Evolutionary conservation across 257 asterid genomes (phyloP).

Genomic region (Solanum chmielewskii): DNA sequence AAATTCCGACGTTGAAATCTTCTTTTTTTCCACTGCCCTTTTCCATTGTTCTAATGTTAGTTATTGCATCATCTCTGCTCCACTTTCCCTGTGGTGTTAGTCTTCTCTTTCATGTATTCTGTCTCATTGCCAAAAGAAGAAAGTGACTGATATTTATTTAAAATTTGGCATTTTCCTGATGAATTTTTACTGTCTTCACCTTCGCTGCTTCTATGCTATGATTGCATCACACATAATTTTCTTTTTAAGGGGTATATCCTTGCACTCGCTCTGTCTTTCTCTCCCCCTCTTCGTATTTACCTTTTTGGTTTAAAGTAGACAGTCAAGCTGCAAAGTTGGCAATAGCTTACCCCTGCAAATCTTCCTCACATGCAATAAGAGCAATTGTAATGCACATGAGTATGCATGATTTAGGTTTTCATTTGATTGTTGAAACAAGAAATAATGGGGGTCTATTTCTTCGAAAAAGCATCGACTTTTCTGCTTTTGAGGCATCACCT

Average conservation of each 20-base stretch:
- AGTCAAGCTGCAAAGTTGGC: background rate
- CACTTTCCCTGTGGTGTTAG: background rate
- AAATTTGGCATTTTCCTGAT: background rate
- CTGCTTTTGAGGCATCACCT: background rate
- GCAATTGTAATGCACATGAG: background rate
- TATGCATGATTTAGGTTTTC: background rate
- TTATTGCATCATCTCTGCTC: background rate
- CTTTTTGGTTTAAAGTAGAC: background rate
- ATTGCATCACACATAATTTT: background rate
- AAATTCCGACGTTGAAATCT: background rate
- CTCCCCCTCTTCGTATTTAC: background rate
- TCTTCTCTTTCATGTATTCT: background rate
- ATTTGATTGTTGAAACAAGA: background rate
- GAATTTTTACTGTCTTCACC: background rate
- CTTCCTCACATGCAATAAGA: background rate
- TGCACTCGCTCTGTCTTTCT: background rate
- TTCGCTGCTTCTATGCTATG: background rate
- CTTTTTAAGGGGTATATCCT: background rate
- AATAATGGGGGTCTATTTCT: background rate
- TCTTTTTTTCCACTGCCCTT: background rate
- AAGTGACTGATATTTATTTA: background rate
- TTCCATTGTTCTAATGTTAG: background rate
- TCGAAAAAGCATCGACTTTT: background rate
- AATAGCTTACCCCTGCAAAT: background rate
- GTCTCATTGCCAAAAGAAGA: background rate